Conservation (phyloP, 192 early-diverging fungal genomes). For the Coemansia sp. region DNA sequence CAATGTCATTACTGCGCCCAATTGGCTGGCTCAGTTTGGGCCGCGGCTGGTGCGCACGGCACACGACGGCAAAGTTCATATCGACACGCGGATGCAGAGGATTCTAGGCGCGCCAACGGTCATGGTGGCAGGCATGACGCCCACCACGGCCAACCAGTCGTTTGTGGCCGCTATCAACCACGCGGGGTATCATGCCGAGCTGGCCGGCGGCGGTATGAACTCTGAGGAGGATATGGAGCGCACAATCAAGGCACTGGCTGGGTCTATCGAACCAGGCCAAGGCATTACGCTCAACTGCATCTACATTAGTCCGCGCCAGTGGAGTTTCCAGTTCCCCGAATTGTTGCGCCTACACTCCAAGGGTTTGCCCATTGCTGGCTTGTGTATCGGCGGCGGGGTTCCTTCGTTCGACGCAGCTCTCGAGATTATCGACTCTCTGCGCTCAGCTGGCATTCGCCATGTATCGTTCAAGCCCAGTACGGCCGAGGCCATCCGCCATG, state of each 20-base stretch:
- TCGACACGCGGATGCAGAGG: slow-evolving; percentile 82
- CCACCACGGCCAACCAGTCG: slow-evolving; percentile 68
- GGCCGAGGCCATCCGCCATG: slow-evolving; percentile 68
- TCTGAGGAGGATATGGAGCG: slow-evolving; percentile 60
- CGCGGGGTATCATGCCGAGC: slow-evolving; percentile 85
- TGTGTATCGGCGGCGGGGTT: slow-evolving; percentile 88
- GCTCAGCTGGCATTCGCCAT: slow-evolving; percentile 68
- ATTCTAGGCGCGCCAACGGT: slow-evolving; percentile 82
- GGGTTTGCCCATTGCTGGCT: slow-evolving; percentile 84
- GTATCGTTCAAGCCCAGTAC: slow-evolving; percentile 79
- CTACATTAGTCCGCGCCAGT: slow-evolving; percentile 83
- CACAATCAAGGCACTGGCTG: slow-evolving; percentile 70
- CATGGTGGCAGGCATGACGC: slow-evolving; percentile 96
- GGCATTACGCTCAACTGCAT: slow-evolving; percentile 89
- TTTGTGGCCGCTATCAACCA: slow-evolving; percentile 84
- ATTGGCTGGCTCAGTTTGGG: slow-evolving; percentile 80
- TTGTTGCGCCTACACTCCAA: slow-evolving; percentile 71
- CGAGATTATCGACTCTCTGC: slow-evolving; percentile 73
- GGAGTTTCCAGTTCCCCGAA: slow-evolving; percentile 75
- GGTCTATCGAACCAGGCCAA: slow-evolving; percentile 65
- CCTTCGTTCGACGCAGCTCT: slow-evolving; percentile 77
- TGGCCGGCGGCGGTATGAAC: slow-evolving; percentile 88
- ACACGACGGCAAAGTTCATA: slow-evolving; percentile 57
- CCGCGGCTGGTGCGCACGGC: slow-evolving; percentile 69
- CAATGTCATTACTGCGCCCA: slow-evolving; percentile 64